Base-by-base conservation (phyloP, 1,284 basidiomycete genomes). In the Papiliotrema fonsecae region DNA sequence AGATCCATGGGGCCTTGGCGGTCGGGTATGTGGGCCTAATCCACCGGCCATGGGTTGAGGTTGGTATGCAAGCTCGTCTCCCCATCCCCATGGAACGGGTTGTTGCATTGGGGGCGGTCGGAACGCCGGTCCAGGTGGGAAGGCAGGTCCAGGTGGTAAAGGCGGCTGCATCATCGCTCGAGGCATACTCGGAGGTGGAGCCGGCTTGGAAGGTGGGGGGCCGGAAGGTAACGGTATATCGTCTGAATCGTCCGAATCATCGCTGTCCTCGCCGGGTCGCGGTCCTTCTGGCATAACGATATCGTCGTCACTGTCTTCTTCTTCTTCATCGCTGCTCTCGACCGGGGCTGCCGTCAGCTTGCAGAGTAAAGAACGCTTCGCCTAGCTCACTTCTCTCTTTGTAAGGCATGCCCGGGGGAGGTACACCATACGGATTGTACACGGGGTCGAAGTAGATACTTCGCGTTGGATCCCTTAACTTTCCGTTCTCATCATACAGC, bases 331-430 rank as follows among this genome's bases (percentile, higher is more conserved):
- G 43, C 54, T 56, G 47, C 53, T 57, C 30, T 51, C 49, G 31
- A 44, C 52, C 26, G 56, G 47, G 16, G 50, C 51, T 52, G 42
- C 2, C 18, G 6, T 30, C 10, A 30, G 26, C 18, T 35, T 1
- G 28, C 21, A n/a, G n/a, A n/a, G n/a, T n/a, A n/a, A n/a, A n/a
- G n/a, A n/a, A n/a, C n/a, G n/a, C n/a, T n/a, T n/a, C n/a, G n/a
- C n/a, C n/a, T n/a, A 10, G 22, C 85, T 73, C 60, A 90, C 87
- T 79, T 75, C 85, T 78, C 67, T 97, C 90, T 42, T 82, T 75
- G 70, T 97, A 97, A 9, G 88, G 90, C 91, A 96, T 89, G 7
- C 93, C 93, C 9, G 93, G 93, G 19, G 93, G 93, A 19, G 93
- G 84, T n/a, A 91, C 88, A 24, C 93, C 93, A 67, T 81, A 93